These are phyloP conservation scores for Syncephalastrum monosporum DNA, from an alignment of 371 early-diverging fungal species.

Conservation along the genomic window DNA sequence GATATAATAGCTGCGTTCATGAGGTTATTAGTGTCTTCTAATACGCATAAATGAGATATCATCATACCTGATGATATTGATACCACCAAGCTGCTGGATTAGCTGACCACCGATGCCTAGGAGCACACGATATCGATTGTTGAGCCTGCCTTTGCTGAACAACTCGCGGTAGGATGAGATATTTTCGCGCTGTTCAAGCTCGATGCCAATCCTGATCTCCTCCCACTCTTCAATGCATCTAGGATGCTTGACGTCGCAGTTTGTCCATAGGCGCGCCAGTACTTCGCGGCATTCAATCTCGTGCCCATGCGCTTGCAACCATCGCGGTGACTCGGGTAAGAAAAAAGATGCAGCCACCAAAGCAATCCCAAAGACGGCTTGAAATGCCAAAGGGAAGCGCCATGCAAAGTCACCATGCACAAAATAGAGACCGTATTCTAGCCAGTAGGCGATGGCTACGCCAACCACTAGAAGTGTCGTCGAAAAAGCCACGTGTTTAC, in stretches of 20 bases:
- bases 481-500: constrained; percentile 37
- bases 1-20: constrained; percentile 29
- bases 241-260: constrained; percentile 42
- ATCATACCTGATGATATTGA: constrained; percentile 39
- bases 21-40: constrained; percentile 13
- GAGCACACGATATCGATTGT: constrained; percentile 50
- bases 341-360: constrained; percentile 40
- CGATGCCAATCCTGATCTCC: constrained; percentile 48
- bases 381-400: constrained; percentile 48
- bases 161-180: constrained; percentile 40
- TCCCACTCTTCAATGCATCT: constrained; percentile 46
- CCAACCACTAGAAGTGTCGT: constrained; percentile 32
- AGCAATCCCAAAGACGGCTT: constrained; percentile 40
- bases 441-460: constrained; percentile 43
- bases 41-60: constrained; percentile 14
- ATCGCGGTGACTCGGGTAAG: constrained; percentile 61
- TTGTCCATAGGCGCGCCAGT: constrained; percentile 41
- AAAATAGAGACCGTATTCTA: constrained; percentile 39
- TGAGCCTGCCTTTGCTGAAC: constrained; percentile 45
- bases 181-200: constrained; percentile 45
- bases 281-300: constrained; percentile 38
- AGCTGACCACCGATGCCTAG: constrained; percentile 52
- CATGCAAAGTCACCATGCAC: constrained; percentile 35
- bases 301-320: constrained; percentile 49
- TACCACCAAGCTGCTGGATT: constrained; percentile 50